A percentile compares a stretch with the other conserved stretches of the same genome.
Evolutionary conservation across 352 stramenopile species (phyloP).

Genomic region (Pythium insidiosum): DNA sequence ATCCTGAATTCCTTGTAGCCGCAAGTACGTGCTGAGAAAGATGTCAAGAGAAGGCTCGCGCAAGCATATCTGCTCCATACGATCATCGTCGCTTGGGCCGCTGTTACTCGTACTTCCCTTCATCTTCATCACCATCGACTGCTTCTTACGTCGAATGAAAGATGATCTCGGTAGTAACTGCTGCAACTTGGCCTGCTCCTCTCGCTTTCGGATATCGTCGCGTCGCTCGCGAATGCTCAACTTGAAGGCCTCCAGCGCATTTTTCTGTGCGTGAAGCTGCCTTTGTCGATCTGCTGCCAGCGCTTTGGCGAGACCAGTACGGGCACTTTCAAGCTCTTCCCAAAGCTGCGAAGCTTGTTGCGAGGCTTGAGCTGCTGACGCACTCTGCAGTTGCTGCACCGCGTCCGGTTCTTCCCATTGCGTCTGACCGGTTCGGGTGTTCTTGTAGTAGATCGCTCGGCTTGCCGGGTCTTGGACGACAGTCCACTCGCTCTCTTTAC

Average conservation of each 20-base stretch:
- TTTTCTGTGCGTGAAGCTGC: constrained; percentile 22
- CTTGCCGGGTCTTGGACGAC: constrained; percentile 47
- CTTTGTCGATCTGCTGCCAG: constrained; percentile 34
- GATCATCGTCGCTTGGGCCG: constrained; percentile 21
- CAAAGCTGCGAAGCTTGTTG: constrained; percentile 48
- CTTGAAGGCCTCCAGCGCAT: constrained; percentile 24
- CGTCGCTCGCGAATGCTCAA: constrained; percentile 33
- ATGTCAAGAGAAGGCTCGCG: constrained; percentile 46
- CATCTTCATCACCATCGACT: constrained; percentile 57
- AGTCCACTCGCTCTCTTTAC: constrained; percentile 49
- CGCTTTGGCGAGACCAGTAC: constrained; percentile 27
- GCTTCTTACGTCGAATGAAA: constrained; percentile 59
- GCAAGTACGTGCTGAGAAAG: constrained; percentile 45
- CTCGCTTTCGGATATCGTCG: constrained; percentile 45
- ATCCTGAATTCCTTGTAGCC: constrained; percentile 32
- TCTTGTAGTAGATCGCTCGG: constrained; percentile 67
- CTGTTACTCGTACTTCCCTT: constrained; percentile 10
- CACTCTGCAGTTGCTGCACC: constrained; percentile 42
- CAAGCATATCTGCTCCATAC: constrained; percentile 48
- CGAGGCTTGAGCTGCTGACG: constrained; percentile 33
- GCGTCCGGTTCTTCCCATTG: constrained; percentile 65
- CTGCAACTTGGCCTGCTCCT: constrained; percentile 46
- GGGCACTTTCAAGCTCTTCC: constrained; percentile 41
- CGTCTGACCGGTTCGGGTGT: constrained; percentile 50
- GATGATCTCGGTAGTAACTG: constrained; percentile 53